Evolutionary conservation across 768 basidiomycete species (phyloP).

Genomic region (Agaricus sinodeliciosus): DNA sequence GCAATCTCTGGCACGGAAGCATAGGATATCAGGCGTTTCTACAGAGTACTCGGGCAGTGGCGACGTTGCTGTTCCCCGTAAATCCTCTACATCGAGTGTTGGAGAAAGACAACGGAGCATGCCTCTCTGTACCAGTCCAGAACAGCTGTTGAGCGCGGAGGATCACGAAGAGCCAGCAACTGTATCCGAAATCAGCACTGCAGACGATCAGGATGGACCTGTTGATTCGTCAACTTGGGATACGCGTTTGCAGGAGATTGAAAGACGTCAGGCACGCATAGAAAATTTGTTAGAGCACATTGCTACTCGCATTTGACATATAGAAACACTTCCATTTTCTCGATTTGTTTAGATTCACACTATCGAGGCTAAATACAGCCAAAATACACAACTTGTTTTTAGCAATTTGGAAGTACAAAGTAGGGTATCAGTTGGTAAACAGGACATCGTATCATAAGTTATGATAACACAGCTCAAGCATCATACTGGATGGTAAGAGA

Average conservation of each 20-base stretch:
- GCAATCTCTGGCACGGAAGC: slow-evolving; percentile 10
- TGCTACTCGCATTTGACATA: slow-evolving; percentile 16
- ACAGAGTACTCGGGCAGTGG: neutral
- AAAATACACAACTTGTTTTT: neutral
- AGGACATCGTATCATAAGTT: neutral
- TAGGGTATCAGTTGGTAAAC: neutral
- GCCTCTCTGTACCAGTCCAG: slow-evolving; percentile 7
- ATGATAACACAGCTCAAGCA: neutral
- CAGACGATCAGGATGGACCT: neutral
- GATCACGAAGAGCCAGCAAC: slow-evolving; percentile 10
- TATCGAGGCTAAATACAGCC: neutral
- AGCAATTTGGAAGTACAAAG: neutral
- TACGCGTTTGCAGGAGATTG: slow-evolving; percentile 27
- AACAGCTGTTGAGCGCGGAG: slow-evolving; percentile 4
- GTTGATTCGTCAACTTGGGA: neutral
- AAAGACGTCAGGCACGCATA: slow-evolving; percentile 39
- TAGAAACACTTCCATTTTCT: neutral
- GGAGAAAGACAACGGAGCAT: slow-evolving; percentile 10
- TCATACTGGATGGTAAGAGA: slow-evolving; percentile 53
- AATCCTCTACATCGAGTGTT: neutral
- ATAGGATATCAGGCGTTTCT: neutral
- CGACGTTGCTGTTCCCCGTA: neutral
- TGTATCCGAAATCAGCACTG: neutral
- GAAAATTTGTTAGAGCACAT: slow-evolving; percentile 36
- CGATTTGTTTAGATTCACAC: neutral